These are phyloP conservation scores for Immersiella caudata DNA, from an alignment of 495 filamentous ascomycete species.

Conservation along the genomic window DNA sequence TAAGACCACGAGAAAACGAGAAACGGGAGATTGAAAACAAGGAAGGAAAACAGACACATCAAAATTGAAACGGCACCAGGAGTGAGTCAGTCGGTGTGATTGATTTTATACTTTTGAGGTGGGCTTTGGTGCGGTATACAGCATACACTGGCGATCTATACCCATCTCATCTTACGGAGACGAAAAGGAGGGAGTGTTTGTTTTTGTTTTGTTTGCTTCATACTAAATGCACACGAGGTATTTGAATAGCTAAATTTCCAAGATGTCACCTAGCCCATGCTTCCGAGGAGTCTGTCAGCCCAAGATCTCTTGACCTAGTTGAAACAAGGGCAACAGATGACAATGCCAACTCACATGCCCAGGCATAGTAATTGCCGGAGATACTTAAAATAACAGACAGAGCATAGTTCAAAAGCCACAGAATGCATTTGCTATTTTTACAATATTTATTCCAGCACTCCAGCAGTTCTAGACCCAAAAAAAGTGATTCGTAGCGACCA, in stretches of 20 bases:
- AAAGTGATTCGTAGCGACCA: constrained; percentile 9
- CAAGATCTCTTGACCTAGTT: no score
- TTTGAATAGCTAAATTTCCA: no score
- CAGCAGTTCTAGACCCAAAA: background rate
- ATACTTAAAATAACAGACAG: no score
- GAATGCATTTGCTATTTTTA: constrained; percentile 11
- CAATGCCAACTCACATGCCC: no score
- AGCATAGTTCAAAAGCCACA: background rate
- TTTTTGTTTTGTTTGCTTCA: background rate
- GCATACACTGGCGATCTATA: background rate
- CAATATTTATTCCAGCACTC: constrained; percentile 1
- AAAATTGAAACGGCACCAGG: background rate
- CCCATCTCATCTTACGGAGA: background rate
- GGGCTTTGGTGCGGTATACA: background rate
- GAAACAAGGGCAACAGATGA: no score
- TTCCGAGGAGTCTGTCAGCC: no score
- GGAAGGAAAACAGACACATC: no score
- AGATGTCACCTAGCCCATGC: no score
- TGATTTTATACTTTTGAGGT: background rate
- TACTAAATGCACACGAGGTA: background rate
- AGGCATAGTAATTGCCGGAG: no score
- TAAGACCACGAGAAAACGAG: background rate
- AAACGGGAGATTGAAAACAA: background rate
- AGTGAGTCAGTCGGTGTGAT: background rate
- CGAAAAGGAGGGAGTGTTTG: background rate